phyloP scores from a whole-genome alignment of 805 yeast genomes.

The Clavispora asparagi region DNA sequence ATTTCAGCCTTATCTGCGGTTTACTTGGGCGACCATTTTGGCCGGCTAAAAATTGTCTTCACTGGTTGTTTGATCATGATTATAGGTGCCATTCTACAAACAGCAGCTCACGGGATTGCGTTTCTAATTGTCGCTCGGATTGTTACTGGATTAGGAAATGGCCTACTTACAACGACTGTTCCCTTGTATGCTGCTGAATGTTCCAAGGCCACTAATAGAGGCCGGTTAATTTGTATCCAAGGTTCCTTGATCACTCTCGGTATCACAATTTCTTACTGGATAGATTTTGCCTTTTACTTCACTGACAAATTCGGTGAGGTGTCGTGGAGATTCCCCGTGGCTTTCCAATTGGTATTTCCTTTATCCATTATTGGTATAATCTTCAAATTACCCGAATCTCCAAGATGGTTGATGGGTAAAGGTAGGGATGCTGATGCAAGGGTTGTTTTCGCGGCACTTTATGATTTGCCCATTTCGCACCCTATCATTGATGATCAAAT shows the following conservation, averaged over 20 bases:
- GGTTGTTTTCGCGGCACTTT: conserved; percentile 15
- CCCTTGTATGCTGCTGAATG: conserved; percentile 35
- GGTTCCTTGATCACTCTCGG: conserved; percentile 23
- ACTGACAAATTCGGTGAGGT: conserved; percentile 17
- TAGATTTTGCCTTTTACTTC: conserved; percentile 31
- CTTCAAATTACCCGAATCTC: conserved; percentile 37
- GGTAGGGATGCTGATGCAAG: conserved; percentile 26
- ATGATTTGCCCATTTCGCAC: conserved; percentile 20
- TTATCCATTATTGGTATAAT: conserved; percentile 12
- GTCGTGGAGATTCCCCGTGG: conserved; percentile 32
- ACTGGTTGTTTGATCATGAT: conserved; percentile 16
- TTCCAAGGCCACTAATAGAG: conserved; percentile 29
- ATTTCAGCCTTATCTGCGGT: conserved; percentile 17
- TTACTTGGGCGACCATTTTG: conserved; percentile 17
- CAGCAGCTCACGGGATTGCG: conserved; percentile 16
- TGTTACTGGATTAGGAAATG: conserved; percentile 31
- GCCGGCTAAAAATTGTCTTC: conserved; percentile 18
- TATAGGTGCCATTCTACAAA: conserved; percentile 21
- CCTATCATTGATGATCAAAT: conserved; percentile 20
- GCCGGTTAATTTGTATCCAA: conserved; percentile 25
- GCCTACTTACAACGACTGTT: conserved; percentile 31
- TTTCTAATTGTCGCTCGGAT: conserved; percentile 30
- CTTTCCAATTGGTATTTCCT: conserved; percentile 24
- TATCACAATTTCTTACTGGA: conserved; percentile 31
- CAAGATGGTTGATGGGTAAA: conserved; percentile 36